Evolutionary conservation across 2,329 filamentous ascomycete genomes (phyloP).

Genomic region (Diaporthe sp.): DNA sequence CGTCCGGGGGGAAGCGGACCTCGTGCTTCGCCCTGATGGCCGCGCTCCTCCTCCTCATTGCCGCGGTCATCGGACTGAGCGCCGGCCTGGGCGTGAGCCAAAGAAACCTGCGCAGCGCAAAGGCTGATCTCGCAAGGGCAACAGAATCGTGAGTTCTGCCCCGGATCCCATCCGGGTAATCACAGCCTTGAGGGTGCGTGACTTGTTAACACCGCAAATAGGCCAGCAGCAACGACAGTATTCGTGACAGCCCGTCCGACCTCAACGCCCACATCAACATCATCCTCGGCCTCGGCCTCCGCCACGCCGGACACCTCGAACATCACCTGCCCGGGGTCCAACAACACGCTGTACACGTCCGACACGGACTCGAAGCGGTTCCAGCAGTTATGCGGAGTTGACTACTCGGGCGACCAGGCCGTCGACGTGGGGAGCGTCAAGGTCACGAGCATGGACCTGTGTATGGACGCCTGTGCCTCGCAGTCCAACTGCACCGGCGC

Average conservation of each 20-base stretch:
- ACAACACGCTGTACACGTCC: slow-evolving; percentile 42
- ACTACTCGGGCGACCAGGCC: slow-evolving; percentile 41
- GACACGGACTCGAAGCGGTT: slow-evolving; percentile 37
- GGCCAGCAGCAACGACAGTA: slow-evolving; percentile 23
- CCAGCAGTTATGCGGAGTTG: slow-evolving; percentile 41
- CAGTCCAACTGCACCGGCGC: slow-evolving; percentile 52
- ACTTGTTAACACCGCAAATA: background rate
- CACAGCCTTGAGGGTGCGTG: background rate
- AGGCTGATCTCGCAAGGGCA: slow-evolving; percentile 37
- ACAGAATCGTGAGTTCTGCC: background rate
- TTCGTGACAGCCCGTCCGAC: slow-evolving; percentile 21
- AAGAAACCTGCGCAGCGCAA: slow-evolving; percentile 37
- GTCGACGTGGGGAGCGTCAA: slow-evolving; percentile 47
- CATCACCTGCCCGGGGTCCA: slow-evolving; percentile 37
- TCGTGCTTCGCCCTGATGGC: slow-evolving; percentile 36
- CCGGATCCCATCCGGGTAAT: background rate
- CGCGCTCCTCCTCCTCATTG: slow-evolving; percentile 37
- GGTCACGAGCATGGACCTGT: slow-evolving; percentile 53
- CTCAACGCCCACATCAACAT: slow-evolving; percentile 31
- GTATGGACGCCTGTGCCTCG: slow-evolving; percentile 56
- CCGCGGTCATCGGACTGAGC: slow-evolving; percentile 42
- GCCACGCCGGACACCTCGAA: slow-evolving; percentile 34
- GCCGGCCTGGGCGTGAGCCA: slow-evolving; percentile 44
- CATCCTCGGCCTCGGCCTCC: slow-evolving; percentile 29
- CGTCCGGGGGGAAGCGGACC: slow-evolving; percentile 37